phyloP scores from a whole-genome alignment of 176 grass and related monocot genomes.

The Phoenix roebelenii region DNA sequence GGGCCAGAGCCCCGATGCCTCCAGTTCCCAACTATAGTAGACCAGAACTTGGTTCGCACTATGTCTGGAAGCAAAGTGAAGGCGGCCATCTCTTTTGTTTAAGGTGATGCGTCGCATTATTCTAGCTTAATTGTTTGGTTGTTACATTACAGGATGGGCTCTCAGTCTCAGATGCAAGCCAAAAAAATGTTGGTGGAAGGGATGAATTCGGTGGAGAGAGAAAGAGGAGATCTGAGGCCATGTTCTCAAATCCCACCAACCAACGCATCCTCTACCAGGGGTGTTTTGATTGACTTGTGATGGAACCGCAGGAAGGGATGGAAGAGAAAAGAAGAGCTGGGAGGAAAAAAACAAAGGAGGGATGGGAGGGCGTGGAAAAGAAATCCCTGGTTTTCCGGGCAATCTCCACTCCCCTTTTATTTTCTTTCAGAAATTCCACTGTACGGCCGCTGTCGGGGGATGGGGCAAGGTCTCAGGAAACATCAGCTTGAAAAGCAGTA shows the following conservation, averaged over 20 bases:
- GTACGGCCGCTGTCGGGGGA: slow-evolving; percentile 32
- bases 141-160: too few relatives aligned
- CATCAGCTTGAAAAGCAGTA: slow-evolving; percentile 35
- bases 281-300: slow-evolving; percentile 10
- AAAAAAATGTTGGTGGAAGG: too few relatives aligned
- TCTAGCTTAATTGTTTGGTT: too few relatives aligned
- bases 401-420: slow-evolving; percentile 29
- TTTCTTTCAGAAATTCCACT: slow-evolving; percentile 33
- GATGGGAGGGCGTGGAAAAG: slow-evolving; percentile 26
- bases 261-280: slow-evolving; percentile 20
- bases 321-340: slow-evolving; percentile 22
- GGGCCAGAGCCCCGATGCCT: too few relatives aligned
- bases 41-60: too few relatives aligned
- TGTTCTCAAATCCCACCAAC: slow-evolving; percentile 29
- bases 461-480: slow-evolving; percentile 47
- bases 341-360: slow-evolving; percentile 22
- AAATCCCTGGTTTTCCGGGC: slow-evolving; percentile 36
- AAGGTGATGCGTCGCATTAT: too few relatives aligned
- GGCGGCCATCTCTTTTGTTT: too few relatives aligned
- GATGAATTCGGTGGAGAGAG: slow-evolving; percentile 22
- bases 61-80: too few relatives aligned
- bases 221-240: slow-evolving; percentile 16
- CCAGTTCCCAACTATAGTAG: too few relatives aligned
- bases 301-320: slow-evolving; percentile 15
- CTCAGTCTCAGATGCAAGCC: too few relatives aligned